Evolutionary conservation across 768 basidiomycete species (phyloP).

Genomic region (Leccinum fibrillosum): DNA sequence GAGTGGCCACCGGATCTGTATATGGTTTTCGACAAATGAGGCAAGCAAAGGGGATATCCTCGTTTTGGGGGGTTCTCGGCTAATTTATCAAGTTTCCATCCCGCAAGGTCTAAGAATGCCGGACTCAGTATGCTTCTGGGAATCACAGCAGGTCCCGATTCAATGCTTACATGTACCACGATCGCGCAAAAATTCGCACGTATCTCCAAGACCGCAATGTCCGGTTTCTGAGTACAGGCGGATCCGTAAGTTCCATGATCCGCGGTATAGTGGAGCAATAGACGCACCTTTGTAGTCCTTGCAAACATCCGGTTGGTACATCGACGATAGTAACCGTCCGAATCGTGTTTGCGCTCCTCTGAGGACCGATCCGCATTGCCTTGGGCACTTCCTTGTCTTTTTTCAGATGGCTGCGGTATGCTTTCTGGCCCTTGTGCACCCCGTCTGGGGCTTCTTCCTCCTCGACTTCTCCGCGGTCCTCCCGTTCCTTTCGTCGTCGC

Average conservation of each 20-base stretch:
- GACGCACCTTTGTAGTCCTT: constrained; percentile 97
- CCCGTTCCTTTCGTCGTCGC: constrained; percentile 54
- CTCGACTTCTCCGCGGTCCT: constrained; percentile 47
- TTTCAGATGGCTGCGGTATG: constrained; percentile 77
- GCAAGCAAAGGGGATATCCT: constrained; percentile 96
- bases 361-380: constrained; percentile 82
- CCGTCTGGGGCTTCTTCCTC: constrained; percentile 68
- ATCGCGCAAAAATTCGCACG: constrained; percentile 98
- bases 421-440: constrained; percentile 79
- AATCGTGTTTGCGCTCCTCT: constrained; percentile 74
- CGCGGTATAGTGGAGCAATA: constrained; percentile 6
- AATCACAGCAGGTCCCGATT: neutral
- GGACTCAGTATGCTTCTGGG: constrained; percentile 6
- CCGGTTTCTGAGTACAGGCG: constrained; percentile 74
- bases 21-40: constrained; percentile 93
- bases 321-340: constrained; percentile 93
- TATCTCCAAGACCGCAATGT: constrained; percentile 98
- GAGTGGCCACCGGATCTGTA: constrained; percentile 92
- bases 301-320: constrained; percentile 97
- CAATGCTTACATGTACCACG: constrained; percentile 80
- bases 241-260: constrained; percentile 16
- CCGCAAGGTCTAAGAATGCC: constrained; percentile 70
- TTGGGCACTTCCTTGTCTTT: constrained; percentile 84
- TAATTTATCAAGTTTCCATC: constrained; percentile 97
- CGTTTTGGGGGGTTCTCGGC: constrained; percentile 74